A percentile compares a stretch with the other conserved stretches of the same genome.
phyloP scores from a whole-genome alignment of 1,284 basidiomycete genomes.

The Golubevia sp. region DNA sequence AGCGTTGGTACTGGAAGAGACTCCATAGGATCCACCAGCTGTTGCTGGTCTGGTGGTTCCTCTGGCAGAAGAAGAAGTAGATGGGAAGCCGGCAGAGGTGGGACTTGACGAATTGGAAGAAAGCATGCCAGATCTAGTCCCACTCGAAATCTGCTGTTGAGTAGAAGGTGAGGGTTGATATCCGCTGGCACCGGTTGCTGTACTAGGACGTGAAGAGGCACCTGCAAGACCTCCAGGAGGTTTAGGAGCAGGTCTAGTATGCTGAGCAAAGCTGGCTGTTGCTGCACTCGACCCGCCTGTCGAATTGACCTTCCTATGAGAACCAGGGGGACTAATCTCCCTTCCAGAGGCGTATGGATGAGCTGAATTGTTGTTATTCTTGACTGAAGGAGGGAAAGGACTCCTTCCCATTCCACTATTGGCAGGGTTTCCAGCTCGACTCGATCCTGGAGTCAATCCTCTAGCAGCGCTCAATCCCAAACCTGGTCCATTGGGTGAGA shows the following conservation, averaged over 20 bases:
- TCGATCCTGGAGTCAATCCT: slow-evolving; percentile 29
- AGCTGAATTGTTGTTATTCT: slow-evolving; percentile 3
- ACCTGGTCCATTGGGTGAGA: slow-evolving; percentile 20
- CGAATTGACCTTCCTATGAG: slow-evolving; percentile 38
- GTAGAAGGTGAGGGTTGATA: slow-evolving; percentile 7
- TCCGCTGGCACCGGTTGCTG: slow-evolving; percentile 32
- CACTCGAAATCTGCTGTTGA: neutral
- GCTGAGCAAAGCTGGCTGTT: too few relatives aligned
- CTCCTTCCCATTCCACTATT: slow-evolving; percentile 19
- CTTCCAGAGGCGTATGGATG: neutral
- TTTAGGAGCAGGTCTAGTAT: neutral
- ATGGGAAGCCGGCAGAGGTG: too few relatives aligned
- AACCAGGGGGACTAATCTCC: slow-evolving; percentile 12
- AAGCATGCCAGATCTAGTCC: too few relatives aligned
- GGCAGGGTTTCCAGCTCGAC: slow-evolving; percentile 17
- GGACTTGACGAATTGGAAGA: too few relatives aligned
- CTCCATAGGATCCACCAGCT: slow-evolving; percentile 7
- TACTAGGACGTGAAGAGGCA: slow-evolving; percentile 21
- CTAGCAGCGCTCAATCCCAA: slow-evolving; percentile 34
- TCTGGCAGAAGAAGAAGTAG: too few relatives aligned
- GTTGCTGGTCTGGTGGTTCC: slow-evolving; percentile 17
- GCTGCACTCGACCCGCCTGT: slow-evolving; percentile 14
- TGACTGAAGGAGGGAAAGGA: slow-evolving; percentile 11
- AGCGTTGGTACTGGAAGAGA: neutral
- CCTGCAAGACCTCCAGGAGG: neutral